Base-by-base conservation (phyloP, 352 stramenopile genomes). In the Phytopythium oedochilum region DNA sequence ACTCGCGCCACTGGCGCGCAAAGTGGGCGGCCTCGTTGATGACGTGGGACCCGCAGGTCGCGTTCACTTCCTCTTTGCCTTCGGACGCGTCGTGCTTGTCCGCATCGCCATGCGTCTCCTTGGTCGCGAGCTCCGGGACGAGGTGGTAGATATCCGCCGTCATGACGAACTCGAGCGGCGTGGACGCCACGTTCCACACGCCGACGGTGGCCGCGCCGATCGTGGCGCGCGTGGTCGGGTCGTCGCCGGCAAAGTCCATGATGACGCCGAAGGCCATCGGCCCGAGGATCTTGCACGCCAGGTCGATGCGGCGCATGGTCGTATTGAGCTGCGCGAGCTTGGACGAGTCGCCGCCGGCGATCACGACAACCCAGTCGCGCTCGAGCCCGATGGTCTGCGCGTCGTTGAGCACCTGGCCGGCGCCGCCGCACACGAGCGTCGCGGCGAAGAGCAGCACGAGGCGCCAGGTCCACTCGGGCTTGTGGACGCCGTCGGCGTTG, bases 331-430 rank as follows among this genome's bases (percentile, higher is more conserved):
- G 50, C 9, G 68, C 70, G n/a, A 96, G 59, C n/a, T 59, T 56
- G 14, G 57, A 52, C 5, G 73, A 80, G 32, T 75, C 63, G 23
- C 22, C 56, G 23, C 66, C 61, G 0, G 83, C 70, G 39, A 95
- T 74, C 5, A 95, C 65, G 2, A 95, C 84, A 36, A 95, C 80
- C 85, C 87, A 96, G 57, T 96, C 87, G 40, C 83, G 80, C 57
- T 96, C 83, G 36, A 96, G 75, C 2, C 76, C 80, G 2, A 94
- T 55, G 8, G 83, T 92, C 53, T 91, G 75, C 12, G 80, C 83
- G 35, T 90, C 69, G 44, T 76, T 92, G n/a, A 91, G 72, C n/a
- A 92, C 71, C 45, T 92, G 81, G n/a, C 83, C 83, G 26, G 87
- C 29, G 31, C 80, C 78, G 2, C 83, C 83, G 38, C 83, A 85